phyloP scores from a whole-genome alignment of 1,284 basidiomycete genomes.

The Cryptococcus depauperatus region DNA sequence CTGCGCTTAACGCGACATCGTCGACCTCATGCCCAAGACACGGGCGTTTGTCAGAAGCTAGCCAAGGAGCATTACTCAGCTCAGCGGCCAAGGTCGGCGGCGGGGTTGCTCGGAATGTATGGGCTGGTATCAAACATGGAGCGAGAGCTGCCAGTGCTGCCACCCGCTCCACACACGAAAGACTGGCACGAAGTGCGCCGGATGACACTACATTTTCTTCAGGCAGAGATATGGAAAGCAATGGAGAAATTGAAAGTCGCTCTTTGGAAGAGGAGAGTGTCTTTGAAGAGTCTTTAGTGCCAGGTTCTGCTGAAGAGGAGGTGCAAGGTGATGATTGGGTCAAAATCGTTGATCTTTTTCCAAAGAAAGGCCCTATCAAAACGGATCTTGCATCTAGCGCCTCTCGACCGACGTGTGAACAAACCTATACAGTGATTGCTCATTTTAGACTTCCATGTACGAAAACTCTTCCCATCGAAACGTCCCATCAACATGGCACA shows the following conservation, averaged over 20 bases:
- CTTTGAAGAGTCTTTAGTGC: constrained; percentile 1
- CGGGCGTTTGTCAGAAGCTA: not conserved
- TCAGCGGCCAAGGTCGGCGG: constrained; percentile 40
- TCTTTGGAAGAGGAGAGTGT: constrained; percentile 18
- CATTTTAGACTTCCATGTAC: constrained; percentile 35
- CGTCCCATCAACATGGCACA: not conserved
- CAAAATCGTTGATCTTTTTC: constrained; percentile 35
- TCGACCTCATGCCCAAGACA: not conserved
- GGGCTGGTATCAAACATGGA: constrained; percentile 41
- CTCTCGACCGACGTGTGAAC: too few relatives aligned
- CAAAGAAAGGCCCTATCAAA: constrained; percentile 1
- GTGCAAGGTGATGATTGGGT: constrained; percentile 25
- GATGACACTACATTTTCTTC: constrained; percentile 16
- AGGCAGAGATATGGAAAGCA: constrained; percentile 14
- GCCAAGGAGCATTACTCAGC: constrained; percentile 24
- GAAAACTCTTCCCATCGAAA: constrained; percentile 11
- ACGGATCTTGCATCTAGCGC: too few relatives aligned
- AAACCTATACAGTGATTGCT: constrained; percentile 23
- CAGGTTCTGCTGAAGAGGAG: not conserved
- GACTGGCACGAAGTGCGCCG: constrained; percentile 35
- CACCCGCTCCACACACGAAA: constrained; percentile 14
- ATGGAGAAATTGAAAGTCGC: constrained; percentile 8
- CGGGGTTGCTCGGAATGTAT: constrained; percentile 38
- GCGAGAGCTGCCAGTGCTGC: constrained; percentile 32
- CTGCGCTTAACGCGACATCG: too few relatives aligned